These are phyloP conservation scores for Lecanicillium sp. DNA, from an alignment of 2,329 filamentous ascomycete genomes.

Conservation along the genomic window DNA sequence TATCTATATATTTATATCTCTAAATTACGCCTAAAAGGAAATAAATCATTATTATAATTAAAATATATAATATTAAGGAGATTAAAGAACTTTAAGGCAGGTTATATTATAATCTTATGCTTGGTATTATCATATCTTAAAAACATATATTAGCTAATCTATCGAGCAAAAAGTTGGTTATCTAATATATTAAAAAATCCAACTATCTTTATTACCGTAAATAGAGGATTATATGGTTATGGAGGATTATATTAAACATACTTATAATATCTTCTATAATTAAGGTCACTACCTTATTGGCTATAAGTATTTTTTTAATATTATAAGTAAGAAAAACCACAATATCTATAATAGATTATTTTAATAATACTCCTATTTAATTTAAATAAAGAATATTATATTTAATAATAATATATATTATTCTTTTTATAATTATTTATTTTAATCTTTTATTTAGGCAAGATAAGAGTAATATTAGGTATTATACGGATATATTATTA, in stretches of 20 bases:
- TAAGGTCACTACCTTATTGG: background rate
- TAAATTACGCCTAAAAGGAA: background rate
- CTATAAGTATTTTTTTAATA: background rate
- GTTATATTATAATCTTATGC: background rate
- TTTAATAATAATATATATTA: background rate
- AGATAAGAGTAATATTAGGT: too few species aligned
- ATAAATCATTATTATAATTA: slow-evolving; percentile 10
- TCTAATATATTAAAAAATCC: background rate
- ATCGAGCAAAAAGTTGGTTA: too few species aligned
- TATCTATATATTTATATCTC: slow-evolving; percentile 10
- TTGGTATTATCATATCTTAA: too few species aligned
- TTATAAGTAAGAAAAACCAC: background rate
- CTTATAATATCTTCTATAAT: background rate
- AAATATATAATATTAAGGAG: slow-evolving; percentile 9
- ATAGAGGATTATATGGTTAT: background rate
- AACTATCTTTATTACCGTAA: background rate
- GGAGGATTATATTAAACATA: background rate
- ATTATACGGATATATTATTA: too few species aligned
- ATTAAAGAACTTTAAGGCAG: slow-evolving; percentile 10
- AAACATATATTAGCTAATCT: too few species aligned
- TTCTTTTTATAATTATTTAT: background rate
- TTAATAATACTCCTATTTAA: background rate
- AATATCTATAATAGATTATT: background rate
- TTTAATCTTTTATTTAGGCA: background rate
- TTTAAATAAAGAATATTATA: background rate